Percentiles rank a stretch among this genome's conserved stretches.
Evolutionary conservation across 2,329 filamentous ascomycete genomes (phyloP).

Genomic region (Pseudogymnoascus sp.): DNA sequence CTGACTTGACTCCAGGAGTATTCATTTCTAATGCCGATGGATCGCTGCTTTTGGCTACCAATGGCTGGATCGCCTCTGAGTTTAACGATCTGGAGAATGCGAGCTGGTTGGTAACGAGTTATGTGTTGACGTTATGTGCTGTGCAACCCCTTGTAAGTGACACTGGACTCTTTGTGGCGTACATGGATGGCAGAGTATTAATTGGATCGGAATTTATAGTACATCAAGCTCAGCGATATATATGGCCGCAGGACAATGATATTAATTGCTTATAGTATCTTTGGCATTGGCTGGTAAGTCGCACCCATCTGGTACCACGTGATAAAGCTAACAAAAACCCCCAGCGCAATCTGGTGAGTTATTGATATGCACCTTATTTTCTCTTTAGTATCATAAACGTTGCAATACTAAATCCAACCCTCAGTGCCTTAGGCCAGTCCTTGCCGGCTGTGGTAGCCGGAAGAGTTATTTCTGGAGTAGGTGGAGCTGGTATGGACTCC

Average conservation of each 20-base stretch:
- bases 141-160: constrained; percentile 43
- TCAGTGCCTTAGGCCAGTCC: constrained; percentile 38
- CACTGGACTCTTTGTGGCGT: not conserved
- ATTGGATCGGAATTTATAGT: not conserved
- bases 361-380: constrained; percentile 13
- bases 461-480: constrained; percentile 44
- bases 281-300: constrained; percentile 33
- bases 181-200: not conserved
- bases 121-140: constrained; percentile 43
- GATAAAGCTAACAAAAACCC: not conserved
- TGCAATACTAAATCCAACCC: not conserved
- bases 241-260: constrained; percentile 48
- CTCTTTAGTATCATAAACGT: not conserved
- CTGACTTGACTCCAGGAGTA: constrained; percentile 37
- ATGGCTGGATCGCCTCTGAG: constrained; percentile 53
- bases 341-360: constrained; percentile 34
- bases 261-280: constrained; percentile 42
- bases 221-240: constrained; percentile 45
- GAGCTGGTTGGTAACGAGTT: constrained; percentile 49
- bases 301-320: not conserved
- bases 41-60: constrained; percentile 59
- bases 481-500: constrained; percentile 43
- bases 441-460: constrained; percentile 45
- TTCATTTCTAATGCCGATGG: constrained; percentile 60
- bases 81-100: constrained; percentile 50